Conservation (phyloP, 176 grass and related monocot genomes). For the Alloteropsis semialata region DNA sequence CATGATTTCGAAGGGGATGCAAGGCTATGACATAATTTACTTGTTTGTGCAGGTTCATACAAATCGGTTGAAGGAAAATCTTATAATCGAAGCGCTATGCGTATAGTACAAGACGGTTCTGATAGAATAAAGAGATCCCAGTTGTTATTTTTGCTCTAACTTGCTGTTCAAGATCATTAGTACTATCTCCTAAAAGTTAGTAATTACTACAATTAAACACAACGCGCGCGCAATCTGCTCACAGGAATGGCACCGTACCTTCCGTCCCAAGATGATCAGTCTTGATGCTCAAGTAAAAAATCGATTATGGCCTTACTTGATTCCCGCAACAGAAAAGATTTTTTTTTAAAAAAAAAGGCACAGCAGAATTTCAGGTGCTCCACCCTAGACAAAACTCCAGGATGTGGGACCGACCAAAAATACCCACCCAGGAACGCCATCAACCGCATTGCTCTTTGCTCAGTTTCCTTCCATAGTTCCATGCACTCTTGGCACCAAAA, state of each 20-base stretch:
- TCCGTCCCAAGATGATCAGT: not conserved
- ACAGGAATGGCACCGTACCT: not conserved
- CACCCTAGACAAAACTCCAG: not conserved
- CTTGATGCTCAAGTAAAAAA: slow-evolving; percentile 21
- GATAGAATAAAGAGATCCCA: not conserved
- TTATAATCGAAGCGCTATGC: not conserved
- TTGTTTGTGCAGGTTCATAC: not conserved
- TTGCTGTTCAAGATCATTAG: not conserved
- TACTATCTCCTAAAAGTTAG: not conserved
- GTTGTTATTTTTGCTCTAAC: not conserved
- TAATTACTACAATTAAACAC: not conserved
- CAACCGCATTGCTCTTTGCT: not conserved
- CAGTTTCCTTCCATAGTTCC: not conserved
- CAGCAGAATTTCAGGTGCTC: not conserved
- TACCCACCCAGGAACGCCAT: not conserved
- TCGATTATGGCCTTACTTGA: not conserved
- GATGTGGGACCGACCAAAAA: not conserved
- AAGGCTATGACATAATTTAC: not conserved
- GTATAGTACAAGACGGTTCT: not conserved
- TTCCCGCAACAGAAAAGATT: not conserved
- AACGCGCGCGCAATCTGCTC: not conserved
- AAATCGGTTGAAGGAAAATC: not conserved
- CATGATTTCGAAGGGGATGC: not conserved
- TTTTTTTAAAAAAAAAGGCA: not conserved
- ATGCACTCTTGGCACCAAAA: not conserved